Conservation (phyloP, 345 rosid genomes). For the Excoecaria cochinchinensis region DNA sequence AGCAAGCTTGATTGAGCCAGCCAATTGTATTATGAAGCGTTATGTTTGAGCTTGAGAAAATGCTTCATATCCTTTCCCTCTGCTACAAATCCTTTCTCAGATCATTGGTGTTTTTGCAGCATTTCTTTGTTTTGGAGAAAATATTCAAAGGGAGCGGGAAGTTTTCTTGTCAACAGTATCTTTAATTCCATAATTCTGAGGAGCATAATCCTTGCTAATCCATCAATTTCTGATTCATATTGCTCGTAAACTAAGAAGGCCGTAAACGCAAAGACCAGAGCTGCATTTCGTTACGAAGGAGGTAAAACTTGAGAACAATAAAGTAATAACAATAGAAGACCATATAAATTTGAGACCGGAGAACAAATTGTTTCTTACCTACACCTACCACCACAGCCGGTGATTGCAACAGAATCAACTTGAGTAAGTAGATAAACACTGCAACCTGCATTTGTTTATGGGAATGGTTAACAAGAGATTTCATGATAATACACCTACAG, state of each 20-base stretch:
- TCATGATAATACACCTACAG: background rate
- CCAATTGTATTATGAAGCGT: slow-evolving; percentile 6
- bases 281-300: slow-evolving; percentile 45
- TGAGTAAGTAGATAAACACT: slow-evolving; percentile 44
- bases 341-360: background rate
- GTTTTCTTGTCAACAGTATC: slow-evolving; percentile 31
- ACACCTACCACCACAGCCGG: slow-evolving; percentile 39
- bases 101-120: slow-evolving; percentile 14
- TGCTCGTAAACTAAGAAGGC: slow-evolving; percentile 80
- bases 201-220: slow-evolving; percentile 32
- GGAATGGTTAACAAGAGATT: slow-evolving; percentile 4
- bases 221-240: slow-evolving; percentile 66
- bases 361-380: slow-evolving; percentile 42
- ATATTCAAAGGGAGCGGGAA: slow-evolving; percentile 27
- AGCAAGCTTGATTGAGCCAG: slow-evolving; percentile 17
- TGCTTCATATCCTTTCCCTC: background rate
- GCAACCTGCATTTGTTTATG: slow-evolving; percentile 40
- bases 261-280: slow-evolving; percentile 61
- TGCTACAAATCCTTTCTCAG: background rate
- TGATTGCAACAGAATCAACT: slow-evolving; percentile 39
- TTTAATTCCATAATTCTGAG: slow-evolving; percentile 24
- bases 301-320: slow-evolving; percentile 16
- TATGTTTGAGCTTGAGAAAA: background rate
- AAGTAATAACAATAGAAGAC: background rate
- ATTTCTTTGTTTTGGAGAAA: slow-evolving; percentile 18